These are phyloP conservation scores for Platanthera zijinensis DNA, from an alignment of 106 monocot species.

Conservation along the genomic window DNA sequence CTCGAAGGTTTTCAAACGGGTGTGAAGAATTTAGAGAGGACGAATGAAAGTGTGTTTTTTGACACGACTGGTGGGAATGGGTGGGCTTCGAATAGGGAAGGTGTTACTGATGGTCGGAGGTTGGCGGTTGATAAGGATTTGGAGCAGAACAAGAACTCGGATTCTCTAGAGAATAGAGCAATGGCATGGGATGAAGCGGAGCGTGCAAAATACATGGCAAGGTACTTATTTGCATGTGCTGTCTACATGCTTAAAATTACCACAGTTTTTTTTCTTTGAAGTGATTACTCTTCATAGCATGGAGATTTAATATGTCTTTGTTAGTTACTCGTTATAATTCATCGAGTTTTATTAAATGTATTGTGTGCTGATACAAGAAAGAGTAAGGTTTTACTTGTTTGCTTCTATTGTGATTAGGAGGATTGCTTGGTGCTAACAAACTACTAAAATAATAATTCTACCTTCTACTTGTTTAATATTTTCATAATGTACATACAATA, in stretches of 20 bases:
- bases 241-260: neutral
- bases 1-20: conserved; percentile 10
- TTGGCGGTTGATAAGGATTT: neutral
- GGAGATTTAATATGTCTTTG: neutral
- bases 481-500: too few species aligned
- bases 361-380: neutral
- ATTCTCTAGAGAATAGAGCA: conserved; percentile 57
- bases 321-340: neutral
- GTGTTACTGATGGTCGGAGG: neutral
- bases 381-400: neutral
- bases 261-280: neutral
- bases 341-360: neutral
- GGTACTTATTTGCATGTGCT: conserved; percentile 17
- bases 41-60: conserved; percentile 13
- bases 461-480: too few species aligned
- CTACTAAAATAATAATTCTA: too few species aligned
- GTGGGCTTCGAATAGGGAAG: neutral
- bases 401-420: too few species aligned
- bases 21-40: conserved; percentile 22
- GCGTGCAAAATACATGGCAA: conserved; percentile 66
- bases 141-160: conserved; percentile 3
- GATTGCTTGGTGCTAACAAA: too few species aligned
- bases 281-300: neutral
- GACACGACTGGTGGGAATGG: conserved; percentile 10
- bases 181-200: conserved; percentile 76